Base-by-base conservation (phyloP, 2,329 filamentous ascomycete genomes). In the Canariomyces notabilis region DNA sequence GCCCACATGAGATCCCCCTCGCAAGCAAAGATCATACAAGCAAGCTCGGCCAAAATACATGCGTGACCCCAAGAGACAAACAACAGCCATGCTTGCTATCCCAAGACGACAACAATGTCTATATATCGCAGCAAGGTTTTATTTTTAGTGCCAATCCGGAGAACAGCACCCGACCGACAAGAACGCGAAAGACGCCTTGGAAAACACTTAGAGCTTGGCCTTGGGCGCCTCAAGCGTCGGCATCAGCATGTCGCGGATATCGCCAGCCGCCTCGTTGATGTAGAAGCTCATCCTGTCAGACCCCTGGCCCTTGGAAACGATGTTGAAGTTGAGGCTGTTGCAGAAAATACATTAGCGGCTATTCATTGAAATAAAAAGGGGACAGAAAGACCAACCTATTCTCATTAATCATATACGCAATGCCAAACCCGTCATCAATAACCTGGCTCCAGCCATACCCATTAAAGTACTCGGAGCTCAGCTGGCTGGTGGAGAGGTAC, bases 401-500 rank as follows among this genome's bases (percentile, higher is more conserved):
- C 76, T 97, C 91, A 65, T 98, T 98, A 67, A 98, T 97, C 93
- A 98, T 98, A 67, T 98, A 98, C 32, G 93, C 93, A 63, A 98
- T 95, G 55, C 93, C 93, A 70, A 93, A 98, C 22, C 93, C 93
- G 50, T 85, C 87, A 62, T 97, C 90, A 45, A 97, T 86, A 42
- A 98, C 93, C 73, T 98, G 91, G 64, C 87, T 93, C 93, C 93
- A 98, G 37, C 93, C 93, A 68, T 98, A 98, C 19, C 94, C 93
- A 66, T 98, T 98, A 71, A 97, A 98, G 75, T 87, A 96, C 73
- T 98, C 94, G 26, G 85, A 90, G 69, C 86, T 93, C 65, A 98
- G 73, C 73, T 98, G 94, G 51, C 82, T 89, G 21, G 83, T 89
- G 21, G 85, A 91, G 49, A 98, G 75, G 70, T 82, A 95, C 93